Evolutionary conservation across 176 grass and related monocot species (phyloP).

Genomic region (Triticum monococcum): DNA sequence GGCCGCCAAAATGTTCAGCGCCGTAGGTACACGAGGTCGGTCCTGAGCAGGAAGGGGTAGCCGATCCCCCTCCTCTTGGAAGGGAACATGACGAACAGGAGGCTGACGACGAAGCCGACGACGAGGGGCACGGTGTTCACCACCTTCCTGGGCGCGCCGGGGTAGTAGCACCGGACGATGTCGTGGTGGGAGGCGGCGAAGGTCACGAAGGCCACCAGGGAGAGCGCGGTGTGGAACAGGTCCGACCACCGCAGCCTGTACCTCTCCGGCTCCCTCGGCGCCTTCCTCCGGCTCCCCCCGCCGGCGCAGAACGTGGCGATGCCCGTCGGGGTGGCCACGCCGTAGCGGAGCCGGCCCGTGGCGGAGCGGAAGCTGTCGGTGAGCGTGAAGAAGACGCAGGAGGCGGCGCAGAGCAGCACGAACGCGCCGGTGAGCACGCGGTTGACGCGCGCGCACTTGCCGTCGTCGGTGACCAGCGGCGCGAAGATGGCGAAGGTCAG

Average conservation of each 20-base stretch:
- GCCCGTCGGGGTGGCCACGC: constrained; percentile 51
- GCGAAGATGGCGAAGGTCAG: constrained; percentile 91
- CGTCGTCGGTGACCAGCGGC: constrained; percentile 77
- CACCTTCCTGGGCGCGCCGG: constrained; percentile 59
- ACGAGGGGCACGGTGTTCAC: constrained; percentile 72
- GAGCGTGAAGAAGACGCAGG: constrained; percentile 92
- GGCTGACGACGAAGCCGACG: constrained; percentile 75
- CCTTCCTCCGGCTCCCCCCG: constrained; percentile 31
- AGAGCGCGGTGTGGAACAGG: constrained; percentile 65
- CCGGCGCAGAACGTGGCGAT: constrained; percentile 66
- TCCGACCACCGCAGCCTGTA: constrained; percentile 76
- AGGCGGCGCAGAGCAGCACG: constrained; percentile 58
- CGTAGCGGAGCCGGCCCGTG: constrained; percentile 63
- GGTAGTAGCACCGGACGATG: constrained; percentile 75
- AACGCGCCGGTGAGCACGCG: constrained; percentile 46
- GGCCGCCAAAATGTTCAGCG: constrained; percentile 27
- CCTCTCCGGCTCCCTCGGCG: constrained; percentile 35
- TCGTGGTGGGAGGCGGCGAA: constrained; percentile 77
- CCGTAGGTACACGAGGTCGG: constrained; percentile 57
- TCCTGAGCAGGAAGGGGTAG: constrained; percentile 73
- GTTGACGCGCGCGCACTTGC: constrained; percentile 48
- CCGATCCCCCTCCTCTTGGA: constrained; percentile 80
- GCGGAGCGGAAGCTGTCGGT: constrained; percentile 83
- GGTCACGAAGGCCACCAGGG: constrained; percentile 67
- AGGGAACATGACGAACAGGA: constrained; percentile 83